Evolutionary conservation across 1,284 basidiomycete species (phyloP), one percentile per base, ranked within the genome.

Genomic region (Heterobasidion occidentale): DNA sequence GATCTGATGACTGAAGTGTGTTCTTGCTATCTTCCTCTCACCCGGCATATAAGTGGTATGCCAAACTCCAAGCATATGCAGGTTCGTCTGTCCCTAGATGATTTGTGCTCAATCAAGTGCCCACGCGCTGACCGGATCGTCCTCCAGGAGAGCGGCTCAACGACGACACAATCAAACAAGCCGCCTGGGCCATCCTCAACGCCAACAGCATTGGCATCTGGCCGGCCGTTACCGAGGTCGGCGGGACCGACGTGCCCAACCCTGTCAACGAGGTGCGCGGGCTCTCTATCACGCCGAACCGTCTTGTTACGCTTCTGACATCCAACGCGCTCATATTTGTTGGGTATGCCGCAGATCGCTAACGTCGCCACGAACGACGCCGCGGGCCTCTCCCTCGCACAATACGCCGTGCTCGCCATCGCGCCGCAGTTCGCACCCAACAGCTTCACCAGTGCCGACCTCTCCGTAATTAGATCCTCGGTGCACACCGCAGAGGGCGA

Each of bases 31-130:
- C n/a, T n/a, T n/a, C n/a, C n/a, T 45, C 44, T 45, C 45, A 52
- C 42, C 3, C 11, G 27, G 0, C 36, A 33, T 3, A 14, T 20
- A 54, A 73, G 70, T 66, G 67, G 27, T 75, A 76, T 56, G 72
- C 72, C n/a, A 75, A 74, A 58, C 61, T 75, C 5, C 72, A 74
- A 63, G 73, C 72, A 7, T 76, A 75, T 45, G 74, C 74, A 33
- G 74, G 73, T 57, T 42, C 38, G 38, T 42, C 38, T n/a, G 38
- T 11, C 38, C 38, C 12, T 42, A 11, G 3, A 42, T 42, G 38
- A 42, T 0, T 27, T 27, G 1, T 6, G 0, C 27, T 27, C 27
- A 1, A 5, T 27, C 27, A 5, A 5, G 27, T 4, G 27, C 27
- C 27, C 3, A 6, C 27, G 5, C 27, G 27, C 27, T 27, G 27